A percentile compares a stretch with the other conserved stretches of the same genome.
phyloP scores from a whole-genome alignment of 176 grass and related monocot genomes.

The Raddia distichophylla region DNA sequence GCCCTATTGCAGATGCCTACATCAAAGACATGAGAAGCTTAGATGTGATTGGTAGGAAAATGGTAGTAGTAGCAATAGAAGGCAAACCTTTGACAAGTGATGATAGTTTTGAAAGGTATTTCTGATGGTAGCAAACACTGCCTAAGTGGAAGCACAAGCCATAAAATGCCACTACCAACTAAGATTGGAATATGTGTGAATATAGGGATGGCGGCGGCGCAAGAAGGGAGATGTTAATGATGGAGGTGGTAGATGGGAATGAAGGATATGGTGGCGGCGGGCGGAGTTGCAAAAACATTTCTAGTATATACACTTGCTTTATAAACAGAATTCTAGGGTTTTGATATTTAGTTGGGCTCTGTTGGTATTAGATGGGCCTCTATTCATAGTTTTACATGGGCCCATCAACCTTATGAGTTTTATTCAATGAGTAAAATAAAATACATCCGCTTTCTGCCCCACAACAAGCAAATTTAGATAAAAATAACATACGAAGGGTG shows the following conservation, averaged over 20 bases:
- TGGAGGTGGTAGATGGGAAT: background rate
- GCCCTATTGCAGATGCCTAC: background rate
- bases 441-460: background rate
- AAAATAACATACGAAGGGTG: too few relatives aligned
- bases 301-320: background rate
- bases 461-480: too few relatives aligned
- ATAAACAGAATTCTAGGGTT: constrained; percentile 29
- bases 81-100: background rate
- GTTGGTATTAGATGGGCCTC: background rate
- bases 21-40: background rate
- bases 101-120: background rate
- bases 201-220: background rate
- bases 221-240: background rate
- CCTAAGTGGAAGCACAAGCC: background rate
- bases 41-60: background rate
- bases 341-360: background rate
- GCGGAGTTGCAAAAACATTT: background rate
- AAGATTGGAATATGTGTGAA: background rate
- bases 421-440: background rate
- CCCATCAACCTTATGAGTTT: background rate
- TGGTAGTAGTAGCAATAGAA: too few relatives aligned
- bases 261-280: background rate
- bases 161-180: background rate
- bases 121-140: background rate
- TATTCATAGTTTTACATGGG: background rate